phyloP scores from a whole-genome alignment of 495 filamentous ascomycete species.

The Hypoxylon cercidicola region DNA sequence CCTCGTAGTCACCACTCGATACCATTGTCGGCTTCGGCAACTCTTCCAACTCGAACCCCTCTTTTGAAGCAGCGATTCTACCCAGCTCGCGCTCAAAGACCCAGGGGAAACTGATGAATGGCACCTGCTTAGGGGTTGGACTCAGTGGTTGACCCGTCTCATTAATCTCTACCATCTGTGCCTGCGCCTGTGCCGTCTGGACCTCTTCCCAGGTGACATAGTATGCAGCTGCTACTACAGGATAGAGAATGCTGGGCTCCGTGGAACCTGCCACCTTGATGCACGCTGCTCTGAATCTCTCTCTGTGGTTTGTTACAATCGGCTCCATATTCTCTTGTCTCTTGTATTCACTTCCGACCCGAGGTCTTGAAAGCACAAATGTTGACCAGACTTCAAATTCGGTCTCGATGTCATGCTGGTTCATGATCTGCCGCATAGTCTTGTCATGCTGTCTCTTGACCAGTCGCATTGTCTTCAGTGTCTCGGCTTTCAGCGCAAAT shows the following conservation, averaged over 20 bases:
- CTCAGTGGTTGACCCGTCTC: conserved; percentile 14
- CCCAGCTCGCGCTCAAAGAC: conserved; percentile 80
- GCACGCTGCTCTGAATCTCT: conserved; percentile 72
- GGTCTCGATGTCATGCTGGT: conserved; percentile 82
- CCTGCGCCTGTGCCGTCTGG: conserved; percentile 49
- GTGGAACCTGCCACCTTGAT: conserved; percentile 66
- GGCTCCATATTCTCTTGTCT: conserved; percentile 82
- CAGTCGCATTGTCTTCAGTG: conserved; percentile 67
- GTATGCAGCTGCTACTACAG: conserved; percentile 89
- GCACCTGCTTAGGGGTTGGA: conserved; percentile 61
- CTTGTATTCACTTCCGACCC: conserved; percentile 78
- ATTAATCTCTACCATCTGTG: neutral
- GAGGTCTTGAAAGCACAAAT: conserved; percentile 79
- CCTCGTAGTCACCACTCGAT: conserved; percentile 23
- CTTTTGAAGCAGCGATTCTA: conserved; percentile 65
- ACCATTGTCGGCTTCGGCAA: conserved; percentile 28
- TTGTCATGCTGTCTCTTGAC: conserved; percentile 83
- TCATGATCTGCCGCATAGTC: conserved; percentile 81
- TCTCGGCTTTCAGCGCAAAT: conserved; percentile 62
- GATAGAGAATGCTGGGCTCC: conserved; percentile 67
- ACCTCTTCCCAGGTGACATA: conserved; percentile 79
- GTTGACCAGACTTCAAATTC: conserved; percentile 93
- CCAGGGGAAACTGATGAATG: conserved; percentile 95
- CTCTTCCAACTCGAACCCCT: conserved; percentile 32
- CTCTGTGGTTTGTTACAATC: conserved; percentile 69